Evolutionary conservation across 257 asterid genomes (phyloP).

Genomic region (Primulina eburnea): DNA sequence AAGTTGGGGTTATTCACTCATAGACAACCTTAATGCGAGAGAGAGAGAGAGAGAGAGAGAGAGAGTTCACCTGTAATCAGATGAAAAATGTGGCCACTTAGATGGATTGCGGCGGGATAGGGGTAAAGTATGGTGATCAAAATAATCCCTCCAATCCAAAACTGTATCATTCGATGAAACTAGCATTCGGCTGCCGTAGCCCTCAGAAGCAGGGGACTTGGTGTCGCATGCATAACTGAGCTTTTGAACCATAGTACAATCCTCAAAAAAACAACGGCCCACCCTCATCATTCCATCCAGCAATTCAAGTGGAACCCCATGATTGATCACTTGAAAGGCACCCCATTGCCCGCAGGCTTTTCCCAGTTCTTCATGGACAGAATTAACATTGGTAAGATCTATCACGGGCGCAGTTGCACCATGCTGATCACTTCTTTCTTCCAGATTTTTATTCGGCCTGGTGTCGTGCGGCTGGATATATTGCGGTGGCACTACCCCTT

Average conservation of each 20-base stretch:
- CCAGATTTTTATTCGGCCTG: slow-evolving; percentile 33
- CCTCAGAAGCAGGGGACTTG: slow-evolving; percentile 75
- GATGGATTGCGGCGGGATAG: slow-evolving; percentile 61
- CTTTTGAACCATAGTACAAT: slow-evolving; percentile 57
- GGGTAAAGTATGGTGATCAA: slow-evolving; percentile 84
- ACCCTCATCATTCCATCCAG: slow-evolving; percentile 52
- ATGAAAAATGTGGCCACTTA: slow-evolving; percentile 70
- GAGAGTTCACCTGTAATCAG: slow-evolving; percentile 60
- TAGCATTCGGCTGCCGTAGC: slow-evolving; percentile 90
- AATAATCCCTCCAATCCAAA: slow-evolving; percentile 95
- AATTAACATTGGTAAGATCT: slow-evolving; percentile 38
- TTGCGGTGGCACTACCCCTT: slow-evolving; percentile 53
- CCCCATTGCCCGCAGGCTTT: slow-evolving; percentile 83
- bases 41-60: not conserved
- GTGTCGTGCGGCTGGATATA: slow-evolving; percentile 68
- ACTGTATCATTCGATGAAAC: slow-evolving; percentile 62
- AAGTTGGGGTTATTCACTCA: not conserved
- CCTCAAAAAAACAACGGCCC: slow-evolving; percentile 61
- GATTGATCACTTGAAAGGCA: slow-evolving; percentile 79
- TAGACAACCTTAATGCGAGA: not conserved
- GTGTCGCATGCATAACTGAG: slow-evolving; percentile 59
- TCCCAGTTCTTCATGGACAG: slow-evolving; percentile 32
- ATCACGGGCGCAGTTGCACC: slow-evolving; percentile 37
- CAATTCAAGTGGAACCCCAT: slow-evolving; percentile 50
- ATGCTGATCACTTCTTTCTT: slow-evolving; percentile 15